Conservation (phyloP, 805 yeast genomes). For the Wickerhamomyces sydowiorum region DNA sequence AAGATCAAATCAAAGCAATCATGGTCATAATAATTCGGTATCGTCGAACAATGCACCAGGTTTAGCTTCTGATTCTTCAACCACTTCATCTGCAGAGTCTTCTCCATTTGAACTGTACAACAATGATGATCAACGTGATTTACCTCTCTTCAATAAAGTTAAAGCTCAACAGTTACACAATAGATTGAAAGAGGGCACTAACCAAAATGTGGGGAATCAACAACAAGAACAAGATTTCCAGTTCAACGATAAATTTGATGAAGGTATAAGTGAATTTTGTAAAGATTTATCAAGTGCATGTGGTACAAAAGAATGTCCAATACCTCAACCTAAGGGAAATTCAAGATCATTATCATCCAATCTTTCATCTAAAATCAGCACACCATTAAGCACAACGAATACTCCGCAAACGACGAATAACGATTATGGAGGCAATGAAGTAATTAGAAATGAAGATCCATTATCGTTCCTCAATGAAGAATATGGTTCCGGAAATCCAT, state of each 20-base stretch:
- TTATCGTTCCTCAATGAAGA: slow-evolving; percentile 38
- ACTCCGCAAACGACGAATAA: background rate
- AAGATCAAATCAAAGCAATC: slow-evolving; percentile 4
- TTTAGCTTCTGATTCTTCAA: slow-evolving; percentile 21
- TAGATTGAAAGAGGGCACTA: background rate
- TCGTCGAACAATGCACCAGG: slow-evolving; percentile 15
- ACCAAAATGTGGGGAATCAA: background rate
- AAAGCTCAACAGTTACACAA: slow-evolving; percentile 11
- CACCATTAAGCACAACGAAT: background rate
- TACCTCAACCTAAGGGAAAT: slow-evolving; percentile 36
- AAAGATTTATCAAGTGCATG: slow-evolving; percentile 73
- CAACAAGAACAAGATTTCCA: slow-evolving; percentile 23
- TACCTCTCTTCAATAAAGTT: slow-evolving; percentile 15
- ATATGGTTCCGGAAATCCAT: slow-evolving; percentile 5
- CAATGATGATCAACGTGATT: slow-evolving; percentile 15
- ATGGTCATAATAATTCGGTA: background rate
- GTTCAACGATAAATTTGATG: slow-evolving; percentile 48
- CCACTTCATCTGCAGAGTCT: slow-evolving; percentile 19
- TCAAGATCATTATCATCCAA: slow-evolving; percentile 10
- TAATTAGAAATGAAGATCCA: slow-evolving; percentile 32
- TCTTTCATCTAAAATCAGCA: slow-evolving; percentile 1
- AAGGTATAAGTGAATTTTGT: slow-evolving; percentile 72
- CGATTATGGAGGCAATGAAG: background rate
- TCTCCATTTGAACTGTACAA: slow-evolving; percentile 25
- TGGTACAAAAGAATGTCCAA: slow-evolving; percentile 66